phyloP scores from a whole-genome alignment of 1,284 basidiomycete genomes.

The Pisolithus thermaeus region DNA sequence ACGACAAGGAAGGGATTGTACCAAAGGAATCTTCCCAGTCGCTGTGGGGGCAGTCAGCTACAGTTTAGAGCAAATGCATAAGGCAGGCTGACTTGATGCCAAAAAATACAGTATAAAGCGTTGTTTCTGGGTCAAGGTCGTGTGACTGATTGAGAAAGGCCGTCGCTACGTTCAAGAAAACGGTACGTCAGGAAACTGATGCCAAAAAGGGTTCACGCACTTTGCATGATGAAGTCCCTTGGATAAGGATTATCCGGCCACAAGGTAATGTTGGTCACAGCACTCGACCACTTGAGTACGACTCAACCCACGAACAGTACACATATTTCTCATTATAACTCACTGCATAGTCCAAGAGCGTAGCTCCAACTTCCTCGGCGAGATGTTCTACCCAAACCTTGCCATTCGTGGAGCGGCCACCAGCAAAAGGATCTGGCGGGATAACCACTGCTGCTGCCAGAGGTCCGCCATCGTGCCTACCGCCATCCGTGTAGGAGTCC shows the following conservation, averaged over 20 bases:
- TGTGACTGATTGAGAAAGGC: conserved; percentile 23
- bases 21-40: conserved; percentile 26
- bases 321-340: neutral
- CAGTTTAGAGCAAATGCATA: neutral
- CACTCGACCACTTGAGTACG: conserved; percentile 27
- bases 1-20: conserved; percentile 5
- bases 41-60: conserved; percentile 18
- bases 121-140: conserved; percentile 23
- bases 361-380: conserved; percentile 18
- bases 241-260: conserved; percentile 33
- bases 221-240: conserved; percentile 33
- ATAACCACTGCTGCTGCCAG: conserved; percentile 29
- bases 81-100: conserved; percentile 31
- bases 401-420: conserved; percentile 32
- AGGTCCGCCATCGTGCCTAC: conserved; percentile 29
- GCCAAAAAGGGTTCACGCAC: conserved; percentile 8
- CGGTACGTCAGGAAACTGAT: neutral
- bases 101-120: conserved; percentile 33
- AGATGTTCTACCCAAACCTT: conserved; percentile 30
- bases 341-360: conserved; percentile 23
- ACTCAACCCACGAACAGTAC: neutral
- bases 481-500: conserved; percentile 32
- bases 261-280: conserved; percentile 29
- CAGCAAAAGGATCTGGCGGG: conserved; percentile 28
- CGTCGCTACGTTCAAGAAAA: conserved; percentile 10